Percentiles rank a stretch among this genome's conserved stretches.
These are phyloP conservation scores for Starmera pachycereana DNA, from an alignment of 805 yeast species.

Conservation along the genomic window DNA sequence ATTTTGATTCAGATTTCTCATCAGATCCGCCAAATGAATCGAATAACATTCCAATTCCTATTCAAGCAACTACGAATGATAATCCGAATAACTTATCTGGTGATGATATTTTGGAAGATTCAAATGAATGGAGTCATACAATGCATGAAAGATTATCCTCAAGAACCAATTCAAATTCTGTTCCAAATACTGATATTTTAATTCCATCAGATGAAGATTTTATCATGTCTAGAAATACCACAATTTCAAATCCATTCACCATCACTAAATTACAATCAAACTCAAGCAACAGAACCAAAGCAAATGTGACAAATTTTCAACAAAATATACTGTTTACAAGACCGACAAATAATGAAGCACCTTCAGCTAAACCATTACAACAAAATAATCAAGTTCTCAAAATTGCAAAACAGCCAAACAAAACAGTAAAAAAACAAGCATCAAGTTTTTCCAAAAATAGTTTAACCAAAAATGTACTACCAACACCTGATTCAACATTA, in stretches of 20 bases:
- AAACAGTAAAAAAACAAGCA: too few relatives aligned
- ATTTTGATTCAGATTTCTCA: too few relatives aligned
- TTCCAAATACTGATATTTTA: not conserved
- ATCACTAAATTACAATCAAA: slow-evolving; percentile 5
- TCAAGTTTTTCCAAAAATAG: too few relatives aligned
- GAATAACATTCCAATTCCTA: too few relatives aligned
- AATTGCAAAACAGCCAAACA: not conserved
- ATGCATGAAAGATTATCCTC: slow-evolving; percentile 5
- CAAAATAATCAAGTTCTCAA: not conserved
- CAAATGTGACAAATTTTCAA: too few relatives aligned
- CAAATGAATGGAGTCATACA: slow-evolving; percentile 5
- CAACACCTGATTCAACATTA: too few relatives aligned
- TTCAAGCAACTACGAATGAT: too few relatives aligned
- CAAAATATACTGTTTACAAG: not conserved
- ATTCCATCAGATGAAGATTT: slow-evolving; percentile 5
- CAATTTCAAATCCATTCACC: slow-evolving; percentile 16
- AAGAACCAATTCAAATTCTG: not conserved
- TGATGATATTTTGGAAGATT: not conserved
- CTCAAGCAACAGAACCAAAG: not conserved
- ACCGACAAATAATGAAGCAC: too few relatives aligned
- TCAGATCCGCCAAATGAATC: too few relatives aligned
- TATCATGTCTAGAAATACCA: slow-evolving; percentile 4
- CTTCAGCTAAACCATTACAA: too few relatives aligned
- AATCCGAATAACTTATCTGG: not conserved
- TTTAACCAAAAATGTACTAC: too few relatives aligned